phyloP scores from a whole-genome alignment of 345 rosid genomes.

The Conringia planisiliqua region DNA sequence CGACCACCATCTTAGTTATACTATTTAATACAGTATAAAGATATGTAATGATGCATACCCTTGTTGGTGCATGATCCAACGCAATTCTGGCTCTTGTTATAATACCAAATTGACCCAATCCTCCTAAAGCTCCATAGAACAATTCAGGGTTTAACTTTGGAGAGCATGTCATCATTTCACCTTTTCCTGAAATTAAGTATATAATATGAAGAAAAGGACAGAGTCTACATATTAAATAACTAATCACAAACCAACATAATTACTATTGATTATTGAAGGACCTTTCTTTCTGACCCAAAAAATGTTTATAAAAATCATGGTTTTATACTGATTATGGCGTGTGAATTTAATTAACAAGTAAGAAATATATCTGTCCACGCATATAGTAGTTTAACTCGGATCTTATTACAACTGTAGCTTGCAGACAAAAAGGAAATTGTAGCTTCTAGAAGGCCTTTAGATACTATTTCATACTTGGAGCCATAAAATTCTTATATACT shows the following conservation, averaged over 20 bases:
- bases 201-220: not conserved
- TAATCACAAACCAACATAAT: not conserved
- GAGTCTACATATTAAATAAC: not conserved
- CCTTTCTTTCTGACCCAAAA: constrained; percentile 17
- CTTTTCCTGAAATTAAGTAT: constrained; percentile 49
- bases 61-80: constrained; percentile 54
- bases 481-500: not conserved
- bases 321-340: not conserved
- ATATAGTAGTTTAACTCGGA: not conserved
- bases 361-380: not conserved
- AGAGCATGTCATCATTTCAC: constrained; percentile 60
- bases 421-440: not conserved
- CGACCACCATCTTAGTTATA: not conserved
- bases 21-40: not conserved
- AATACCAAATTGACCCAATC: constrained; percentile 82
- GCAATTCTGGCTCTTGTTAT: constrained; percentile 75
- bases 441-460: not conserved
- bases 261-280: not conserved
- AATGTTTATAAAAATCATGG: not conserved
- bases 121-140: constrained; percentile 68
- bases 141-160: constrained; percentile 47
- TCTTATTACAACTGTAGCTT: not conserved
- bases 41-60: constrained; percentile 37
- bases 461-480: not conserved
- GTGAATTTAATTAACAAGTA: not conserved